phyloP scores from a whole-genome alignment of 2,329 filamentous ascomycete genomes.

The Trichoderma sp. region DNA sequence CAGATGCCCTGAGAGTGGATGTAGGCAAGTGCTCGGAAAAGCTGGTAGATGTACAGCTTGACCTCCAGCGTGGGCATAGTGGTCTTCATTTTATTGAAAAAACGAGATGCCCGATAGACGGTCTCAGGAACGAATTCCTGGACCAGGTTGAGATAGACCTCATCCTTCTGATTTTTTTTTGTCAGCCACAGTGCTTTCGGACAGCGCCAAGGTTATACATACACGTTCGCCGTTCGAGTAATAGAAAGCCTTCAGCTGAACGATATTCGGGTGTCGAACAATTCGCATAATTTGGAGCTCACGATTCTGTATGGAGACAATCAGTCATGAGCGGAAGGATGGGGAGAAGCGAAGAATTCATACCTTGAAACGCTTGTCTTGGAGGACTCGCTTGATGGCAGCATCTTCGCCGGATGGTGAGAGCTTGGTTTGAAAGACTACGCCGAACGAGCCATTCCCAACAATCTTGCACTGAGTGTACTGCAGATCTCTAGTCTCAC shows the following conservation, averaged over 20 bases:
- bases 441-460: constrained; percentile 96
- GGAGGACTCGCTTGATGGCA: constrained; percentile 97
- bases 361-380: constrained; percentile 99
- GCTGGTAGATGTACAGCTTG: constrained; percentile 99
- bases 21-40: constrained; percentile 97
- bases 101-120: constrained; percentile 94
- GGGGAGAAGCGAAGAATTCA: constrained; percentile 4
- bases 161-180: constrained; percentile 69
- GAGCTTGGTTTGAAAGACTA: constrained; percentile 98
- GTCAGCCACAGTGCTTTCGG: constrained; percentile 19
- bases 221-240: constrained; percentile 99
- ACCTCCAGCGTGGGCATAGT: constrained; percentile 99
- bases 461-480: constrained; percentile 99
- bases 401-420: constrained; percentile 98
- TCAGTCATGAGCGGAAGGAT: neutral
- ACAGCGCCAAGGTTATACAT: constrained; percentile 36
- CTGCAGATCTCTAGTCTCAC: constrained; percentile 93
- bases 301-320: constrained; percentile 72
- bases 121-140: constrained; percentile 98
- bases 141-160: constrained; percentile 97
- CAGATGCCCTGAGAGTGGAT: constrained; percentile 99
- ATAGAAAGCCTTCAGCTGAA: constrained; percentile 98
- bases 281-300: constrained; percentile 99
- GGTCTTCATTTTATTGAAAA: constrained; percentile 99
- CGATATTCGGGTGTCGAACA: constrained; percentile 97